Evolutionary conservation across 2,329 filamentous ascomycete species (phyloP), one percentile per base, ranked within the genome.

Genomic region (Elsinoe fawcettii): DNA sequence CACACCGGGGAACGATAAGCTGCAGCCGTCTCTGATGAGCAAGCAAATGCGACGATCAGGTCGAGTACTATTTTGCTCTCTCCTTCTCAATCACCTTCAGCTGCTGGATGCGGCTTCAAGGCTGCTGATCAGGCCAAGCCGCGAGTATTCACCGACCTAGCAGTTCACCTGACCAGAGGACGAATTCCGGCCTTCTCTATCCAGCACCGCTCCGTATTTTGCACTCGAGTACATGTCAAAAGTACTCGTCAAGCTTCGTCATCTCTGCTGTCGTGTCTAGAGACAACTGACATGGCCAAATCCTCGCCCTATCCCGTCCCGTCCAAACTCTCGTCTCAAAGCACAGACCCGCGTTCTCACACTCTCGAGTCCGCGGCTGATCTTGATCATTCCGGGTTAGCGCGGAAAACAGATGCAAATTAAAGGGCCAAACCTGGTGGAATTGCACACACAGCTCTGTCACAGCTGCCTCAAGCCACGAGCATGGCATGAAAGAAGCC

Each of bases 401-500:
- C 49, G 11, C 49, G 30, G 16, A n/a, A 39, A 39, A n/a, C 14
- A 39, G 32, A 25, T 51, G 46, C 18, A 53, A 53, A 53, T 53
- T 53, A 37, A 36, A 53, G 49, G 49, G 49, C 49, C 32, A 53
- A 53, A 39, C 49, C 30, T 36, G 49, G 32, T 53, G 49, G 49
- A 53, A 39, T 37, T 20, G 30, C 49, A 36, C 30, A 46, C 41
- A 46, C 3, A 43, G 39, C n/a, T 32, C 30, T 12, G 30, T 32
- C 30, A 32, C 30, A 25, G n/a, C 20, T 23, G 9, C 41, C 12
- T 46, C 41, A 32, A 51, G 46, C 46, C 46, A 30, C 9, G 9
- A 30, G 27, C 27, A 30, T 30, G 27, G 27, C 46, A 25, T 5
- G 23, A 20, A 46, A 7, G n/a, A 46, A 46, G 41, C 20, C 41